Percentiles rank a stretch among this genome's conserved stretches.
These are phyloP conservation scores for Termitomyces sp. DNA, from an alignment of 768 basidiomycete genomes.

Conservation along the genomic window DNA sequence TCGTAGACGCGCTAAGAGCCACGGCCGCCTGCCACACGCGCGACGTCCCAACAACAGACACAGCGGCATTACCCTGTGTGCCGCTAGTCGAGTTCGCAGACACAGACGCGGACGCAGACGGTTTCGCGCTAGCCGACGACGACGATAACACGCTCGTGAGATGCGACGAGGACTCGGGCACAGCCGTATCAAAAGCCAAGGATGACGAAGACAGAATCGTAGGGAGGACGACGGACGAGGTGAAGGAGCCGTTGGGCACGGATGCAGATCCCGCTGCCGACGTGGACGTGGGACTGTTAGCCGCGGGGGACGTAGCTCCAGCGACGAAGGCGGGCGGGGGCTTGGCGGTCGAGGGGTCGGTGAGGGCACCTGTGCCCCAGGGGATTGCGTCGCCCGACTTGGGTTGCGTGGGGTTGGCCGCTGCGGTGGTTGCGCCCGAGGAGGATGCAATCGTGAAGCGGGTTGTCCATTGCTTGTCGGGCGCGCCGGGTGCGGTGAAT, in stretches of 20 bases:
- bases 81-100: conserved; percentile 12
- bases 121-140: not conserved
- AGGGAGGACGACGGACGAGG: not conserved
- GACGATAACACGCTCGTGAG: not conserved
- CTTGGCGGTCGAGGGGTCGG: conserved; percentile 35
- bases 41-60: conserved; percentile 10
- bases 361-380: conserved; percentile 66
- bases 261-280: not conserved
- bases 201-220: not conserved
- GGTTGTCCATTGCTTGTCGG: conserved; percentile 59
- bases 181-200: not conserved
- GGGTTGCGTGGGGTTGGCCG: conserved; percentile 53
- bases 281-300: not conserved
- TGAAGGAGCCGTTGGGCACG: not conserved
- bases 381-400: conserved; percentile 47
- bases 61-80: conserved; percentile 14
- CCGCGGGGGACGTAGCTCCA: not conserved
- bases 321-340: conserved; percentile 26
- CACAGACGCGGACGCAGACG: not conserved
- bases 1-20: conserved; percentile 12
- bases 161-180: not conserved
- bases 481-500: conserved; percentile 46
- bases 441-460: conserved; percentile 70
- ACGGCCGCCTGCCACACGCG: conserved; percentile 18
- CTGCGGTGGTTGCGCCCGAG: conserved; percentile 38